Conservation (phyloP, 768 basidiomycete species). For the Coprinopsis cinerea region DNA sequence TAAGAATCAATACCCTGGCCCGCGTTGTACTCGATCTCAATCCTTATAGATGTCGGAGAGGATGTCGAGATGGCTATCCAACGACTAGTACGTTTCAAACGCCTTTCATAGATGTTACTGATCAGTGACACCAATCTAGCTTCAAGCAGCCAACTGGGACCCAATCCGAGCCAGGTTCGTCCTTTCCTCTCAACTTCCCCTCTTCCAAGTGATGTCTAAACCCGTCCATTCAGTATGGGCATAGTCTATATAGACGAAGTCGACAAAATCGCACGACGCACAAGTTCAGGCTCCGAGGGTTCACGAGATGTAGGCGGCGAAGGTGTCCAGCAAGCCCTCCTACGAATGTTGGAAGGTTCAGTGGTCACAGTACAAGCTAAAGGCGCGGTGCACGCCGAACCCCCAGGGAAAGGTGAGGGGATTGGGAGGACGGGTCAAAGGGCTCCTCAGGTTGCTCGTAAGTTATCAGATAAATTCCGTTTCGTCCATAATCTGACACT, state of each 20-base stretch:
- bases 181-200: not conserved
- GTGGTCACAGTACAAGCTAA: slow-evolving; percentile 78
- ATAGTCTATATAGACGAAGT: slow-evolving; percentile 97
- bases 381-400: slow-evolving; percentile 42
- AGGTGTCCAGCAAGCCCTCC: slow-evolving; percentile 90
- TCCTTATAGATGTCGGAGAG: slow-evolving; percentile 77
- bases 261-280: slow-evolving; percentile 82
- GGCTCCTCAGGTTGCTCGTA: slow-evolving; percentile 34
- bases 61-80: slow-evolving; percentile 93
- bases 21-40: slow-evolving; percentile 12
- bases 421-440: slow-evolving; percentile 46
- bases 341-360: slow-evolving; percentile 94
- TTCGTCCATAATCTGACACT: not conserved
- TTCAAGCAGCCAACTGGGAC: slow-evolving; percentile 90
- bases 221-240: slow-evolving; percentile 52
- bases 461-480: slow-evolving; percentile 8
- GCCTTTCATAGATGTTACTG: not conserved
- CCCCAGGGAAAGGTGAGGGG: slow-evolving; percentile 39
- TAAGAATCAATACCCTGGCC: slow-evolving; percentile 28
- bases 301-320: slow-evolving; percentile 90
- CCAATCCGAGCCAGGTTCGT: slow-evolving; percentile 74
- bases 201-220: slow-evolving; percentile 3
- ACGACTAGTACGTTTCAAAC: slow-evolving; percentile 50
- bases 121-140: slow-evolving; percentile 28
- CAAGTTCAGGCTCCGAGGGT: slow-evolving; percentile 54